Base-by-base conservation (phyloP, 768 basidiomycete genomes). In the Glaciozyma antarctica region DNA sequence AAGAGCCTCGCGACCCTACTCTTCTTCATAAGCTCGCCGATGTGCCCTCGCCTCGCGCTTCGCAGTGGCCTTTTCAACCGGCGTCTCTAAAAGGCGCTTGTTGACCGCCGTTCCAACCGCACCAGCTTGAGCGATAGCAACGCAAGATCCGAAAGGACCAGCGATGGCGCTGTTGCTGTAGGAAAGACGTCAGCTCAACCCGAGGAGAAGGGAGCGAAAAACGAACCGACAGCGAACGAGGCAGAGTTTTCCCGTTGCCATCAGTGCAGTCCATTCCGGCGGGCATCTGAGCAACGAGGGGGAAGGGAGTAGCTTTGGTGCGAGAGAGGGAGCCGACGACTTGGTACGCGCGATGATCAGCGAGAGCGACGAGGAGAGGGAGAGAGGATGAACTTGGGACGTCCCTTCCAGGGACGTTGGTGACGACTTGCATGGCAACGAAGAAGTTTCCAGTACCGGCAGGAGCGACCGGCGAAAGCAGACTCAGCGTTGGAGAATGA, bases 61-160 rank as follows among this genome's bases (percentile, higher is more conserved):
- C 45, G 45, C 45, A 22, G 22, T 16, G 51, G 19, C 51, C 51
- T 26, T 17, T n/a, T n/a, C 51, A 15, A 15, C 51, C 13, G 19
- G 51, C 13, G 51, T 52, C 51, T n/a, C 13, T 3, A 52, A 8
- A n/a, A n/a, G 51, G 8, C 19, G 13, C 24, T 15, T 13, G 22
- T 52, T 52, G 19, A n/a, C 51, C 19, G 51, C 51, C 13, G 51
- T 52, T 8, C 13, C 22, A n/a, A n/a, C n/a, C 22, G 51, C 22
- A 28, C 51, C 51, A 13, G 22, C 51, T 28, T 58, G 43, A 15
- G 56, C 56, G 22, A 48, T 44, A 13, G 59, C 59, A 13, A 21
- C 59, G 45, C 59, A 60, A 9, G 44, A 48, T 8, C 59, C 59
- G 47, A 60, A 60, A 3, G 59, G 59, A 49, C 59, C 59, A n/a